phyloP scores from a whole-genome alignment of 768 basidiomycete genomes.

The Paxillus rubicundulus region DNA sequence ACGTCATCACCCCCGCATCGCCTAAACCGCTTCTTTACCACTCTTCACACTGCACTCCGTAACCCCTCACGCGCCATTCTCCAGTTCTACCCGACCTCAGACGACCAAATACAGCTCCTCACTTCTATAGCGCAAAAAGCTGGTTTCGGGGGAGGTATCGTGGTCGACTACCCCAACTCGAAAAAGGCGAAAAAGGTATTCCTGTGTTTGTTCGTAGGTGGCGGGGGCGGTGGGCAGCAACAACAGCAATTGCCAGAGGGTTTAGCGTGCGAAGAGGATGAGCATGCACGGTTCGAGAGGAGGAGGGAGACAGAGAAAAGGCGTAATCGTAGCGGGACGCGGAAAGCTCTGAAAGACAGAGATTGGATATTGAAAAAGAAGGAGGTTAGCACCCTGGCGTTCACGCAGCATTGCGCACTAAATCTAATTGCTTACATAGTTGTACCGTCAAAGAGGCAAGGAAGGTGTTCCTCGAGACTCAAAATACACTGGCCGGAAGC shows the following conservation, averaged over 20 bases:
- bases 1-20: conserved; percentile 88
- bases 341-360: conserved; percentile 68
- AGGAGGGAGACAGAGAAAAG: conserved; percentile 66
- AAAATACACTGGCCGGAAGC: conserved; percentile 89
- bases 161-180: conserved; percentile 97
- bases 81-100: conserved; percentile 95
- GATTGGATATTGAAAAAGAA: conserved; percentile 98
- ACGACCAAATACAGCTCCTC: conserved; percentile 95
- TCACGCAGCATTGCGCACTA: conserved; percentile 2
- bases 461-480: conserved; percentile 82
- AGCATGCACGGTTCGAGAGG: conserved; percentile 69
- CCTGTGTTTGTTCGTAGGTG: conserved; percentile 87
- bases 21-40: conserved; percentile 87
- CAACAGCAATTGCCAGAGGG: conserved; percentile 74
- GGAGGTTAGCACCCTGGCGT: conserved; percentile 53
- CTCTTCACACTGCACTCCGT: conserved; percentile 79
- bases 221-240: conserved; percentile 49
- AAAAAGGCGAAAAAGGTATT: conserved; percentile 96
- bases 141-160: conserved; percentile 94
- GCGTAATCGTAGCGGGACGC: conserved; percentile 61
- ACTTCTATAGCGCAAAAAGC: conserved; percentile 90
- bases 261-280: conserved; percentile 65
- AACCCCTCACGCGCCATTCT: conserved; percentile 85
- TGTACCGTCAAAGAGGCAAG: conserved; percentile 84
- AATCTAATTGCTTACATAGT: conserved; percentile 36